Evolutionary conservation across 2,329 filamentous ascomycete genomes (phyloP).

Genomic region (Penicillium digitatum): DNA sequence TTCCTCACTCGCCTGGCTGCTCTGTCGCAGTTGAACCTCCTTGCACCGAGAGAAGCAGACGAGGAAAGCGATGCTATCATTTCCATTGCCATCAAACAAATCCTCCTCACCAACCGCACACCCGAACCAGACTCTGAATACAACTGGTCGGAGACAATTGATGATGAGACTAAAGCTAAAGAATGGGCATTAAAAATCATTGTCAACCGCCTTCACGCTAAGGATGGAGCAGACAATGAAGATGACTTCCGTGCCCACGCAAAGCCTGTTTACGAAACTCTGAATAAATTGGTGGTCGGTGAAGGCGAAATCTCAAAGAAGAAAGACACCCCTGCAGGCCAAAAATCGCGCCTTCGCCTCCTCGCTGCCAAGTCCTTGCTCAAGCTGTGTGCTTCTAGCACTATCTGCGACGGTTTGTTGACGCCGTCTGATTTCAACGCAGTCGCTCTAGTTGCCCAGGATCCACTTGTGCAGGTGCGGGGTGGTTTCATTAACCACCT

Average conservation of each 20-base stretch:
- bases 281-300: constrained; percentile 70
- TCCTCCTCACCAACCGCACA: constrained; percentile 67
- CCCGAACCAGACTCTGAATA: constrained; percentile 52
- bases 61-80: constrained; percentile 73
- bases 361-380: constrained; percentile 74
- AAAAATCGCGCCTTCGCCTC: constrained; percentile 76
- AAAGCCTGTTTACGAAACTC: constrained; percentile 68
- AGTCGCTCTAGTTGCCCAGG: constrained; percentile 76
- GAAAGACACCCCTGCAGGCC: constrained; percentile 68
- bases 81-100: constrained; percentile 69
- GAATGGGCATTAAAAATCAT: constrained; percentile 77
- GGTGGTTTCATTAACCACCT: constrained; percentile 76
- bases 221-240: constrained; percentile 48
- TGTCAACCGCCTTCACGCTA: constrained; percentile 74
- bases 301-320: constrained; percentile 77
- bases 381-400: constrained; percentile 75
- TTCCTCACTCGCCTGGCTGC: constrained; percentile 61
- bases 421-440: constrained; percentile 72
- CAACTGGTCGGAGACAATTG: constrained; percentile 67
- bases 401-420: constrained; percentile 69
- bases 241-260: constrained; percentile 52
- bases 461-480: constrained; percentile 69
- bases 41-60: constrained; percentile 67
- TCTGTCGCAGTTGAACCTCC: constrained; percentile 65
- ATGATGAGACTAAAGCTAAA: constrained; percentile 80